These are phyloP conservation scores for Rhodamnia argentea DNA, from an alignment of 345 rosid genomes.

Conservation along the genomic window DNA sequence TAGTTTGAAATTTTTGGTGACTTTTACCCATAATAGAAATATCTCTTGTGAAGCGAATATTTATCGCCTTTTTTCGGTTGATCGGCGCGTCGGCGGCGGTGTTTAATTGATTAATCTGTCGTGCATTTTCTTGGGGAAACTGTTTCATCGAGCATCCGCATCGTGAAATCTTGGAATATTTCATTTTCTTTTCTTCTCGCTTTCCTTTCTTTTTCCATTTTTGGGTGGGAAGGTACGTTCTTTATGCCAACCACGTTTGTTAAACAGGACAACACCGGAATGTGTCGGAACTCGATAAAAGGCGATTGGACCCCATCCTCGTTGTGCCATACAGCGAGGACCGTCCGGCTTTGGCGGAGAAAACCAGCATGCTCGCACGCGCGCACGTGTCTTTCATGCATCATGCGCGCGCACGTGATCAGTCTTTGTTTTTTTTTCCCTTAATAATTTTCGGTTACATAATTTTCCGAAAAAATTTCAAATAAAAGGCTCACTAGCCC, in stretches of 20 bases:
- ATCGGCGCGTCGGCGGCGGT: neutral
- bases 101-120: neutral
- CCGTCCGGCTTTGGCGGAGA: neutral
- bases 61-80: neutral
- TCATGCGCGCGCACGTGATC: too few species aligned
- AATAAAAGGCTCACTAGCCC: too few species aligned
- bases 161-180: neutral
- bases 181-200: neutral
- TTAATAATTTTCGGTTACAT: too few species aligned
- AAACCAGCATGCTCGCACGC: neutral
- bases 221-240: neutral
- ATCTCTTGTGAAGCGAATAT: neutral
- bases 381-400: neutral
- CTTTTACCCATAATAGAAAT: too few species aligned
- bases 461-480: too few species aligned
- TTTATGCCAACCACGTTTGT: neutral
- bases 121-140: neutral
- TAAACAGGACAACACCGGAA: neutral
- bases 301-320: neutral
- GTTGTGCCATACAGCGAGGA: neutral
- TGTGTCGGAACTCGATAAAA: neutral
- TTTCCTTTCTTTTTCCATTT: neutral
- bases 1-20: too few species aligned
- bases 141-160: neutral
- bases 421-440: too few species aligned